A percentile compares a stretch with the other conserved stretches of the same genome.
Evolutionary conservation across 2,329 filamentous ascomycete species (phyloP).

Genomic region (Chrysosporium keratinophilum): DNA sequence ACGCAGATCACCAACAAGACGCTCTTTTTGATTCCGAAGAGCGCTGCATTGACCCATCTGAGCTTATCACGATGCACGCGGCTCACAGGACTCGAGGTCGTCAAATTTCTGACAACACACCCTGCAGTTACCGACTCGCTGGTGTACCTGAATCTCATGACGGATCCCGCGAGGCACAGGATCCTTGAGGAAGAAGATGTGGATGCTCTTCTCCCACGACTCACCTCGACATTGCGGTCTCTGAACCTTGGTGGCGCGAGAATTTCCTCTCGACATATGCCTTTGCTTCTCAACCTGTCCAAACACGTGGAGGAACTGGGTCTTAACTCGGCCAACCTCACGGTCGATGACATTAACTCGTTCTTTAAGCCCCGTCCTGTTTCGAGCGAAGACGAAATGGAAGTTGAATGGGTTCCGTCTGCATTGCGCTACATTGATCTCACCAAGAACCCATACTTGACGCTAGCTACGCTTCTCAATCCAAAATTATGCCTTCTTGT

Average conservation of each 20-base stretch:
- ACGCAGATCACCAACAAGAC: constrained; percentile 65
- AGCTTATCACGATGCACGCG: constrained; percentile 67
- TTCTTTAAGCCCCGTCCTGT: constrained; percentile 38
- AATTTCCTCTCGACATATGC: constrained; percentile 55
- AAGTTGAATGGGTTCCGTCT: constrained; percentile 44
- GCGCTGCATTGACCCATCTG: constrained; percentile 63
- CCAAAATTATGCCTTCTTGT: constrained; percentile 49
- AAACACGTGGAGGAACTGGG: constrained; percentile 69
- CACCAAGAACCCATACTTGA: constrained; percentile 53
- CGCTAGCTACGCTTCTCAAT: constrained; percentile 49
- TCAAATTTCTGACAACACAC: constrained; percentile 61
- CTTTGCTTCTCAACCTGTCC: constrained; percentile 53
- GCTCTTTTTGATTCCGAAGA: constrained; percentile 58
- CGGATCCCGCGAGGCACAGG: constrained; percentile 61
- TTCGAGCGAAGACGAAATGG: constrained; percentile 18
- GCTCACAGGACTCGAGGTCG: constrained; percentile 55
- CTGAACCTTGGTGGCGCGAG: constrained; percentile 66
- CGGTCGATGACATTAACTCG: constrained; percentile 53
- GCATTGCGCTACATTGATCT: constrained; percentile 66
- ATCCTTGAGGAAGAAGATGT: constrained; percentile 58
- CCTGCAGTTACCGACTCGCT: constrained; percentile 55
- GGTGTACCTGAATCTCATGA: constrained; percentile 61
- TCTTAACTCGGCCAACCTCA: constrained; percentile 55
- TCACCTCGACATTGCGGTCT: constrained; percentile 53
- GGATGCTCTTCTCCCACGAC: constrained; percentile 51